Evolutionary conservation across 345 rosid genomes (phyloP).

Genomic region (Eucalyptus globulus): DNA sequence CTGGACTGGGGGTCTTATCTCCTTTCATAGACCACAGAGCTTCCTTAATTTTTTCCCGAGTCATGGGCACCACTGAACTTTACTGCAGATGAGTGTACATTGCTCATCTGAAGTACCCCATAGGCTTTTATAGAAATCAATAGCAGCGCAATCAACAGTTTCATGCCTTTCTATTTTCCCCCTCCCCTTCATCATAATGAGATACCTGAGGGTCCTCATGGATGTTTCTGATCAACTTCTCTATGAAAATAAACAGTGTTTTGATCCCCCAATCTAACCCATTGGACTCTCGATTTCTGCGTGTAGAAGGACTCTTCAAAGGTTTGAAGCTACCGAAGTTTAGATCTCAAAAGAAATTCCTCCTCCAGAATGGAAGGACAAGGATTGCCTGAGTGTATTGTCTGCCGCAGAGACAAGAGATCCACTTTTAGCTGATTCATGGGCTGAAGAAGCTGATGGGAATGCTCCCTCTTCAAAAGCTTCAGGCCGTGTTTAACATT

Average conservation of each 20-base stretch:
- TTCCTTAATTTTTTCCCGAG: not conserved
- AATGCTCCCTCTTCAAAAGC: not conserved
- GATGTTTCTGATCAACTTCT: not conserved
- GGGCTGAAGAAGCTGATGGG: not conserved
- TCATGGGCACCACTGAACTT: not conserved
- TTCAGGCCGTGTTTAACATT: not conserved
- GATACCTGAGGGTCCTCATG: not conserved
- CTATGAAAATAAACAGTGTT: not conserved
- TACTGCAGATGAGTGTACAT: not conserved
- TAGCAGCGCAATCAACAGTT: not conserved
- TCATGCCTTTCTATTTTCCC: not conserved
- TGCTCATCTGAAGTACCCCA: not conserved
- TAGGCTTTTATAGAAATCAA: not conserved
- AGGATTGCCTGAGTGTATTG: not conserved
- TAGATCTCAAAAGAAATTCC: not conserved
- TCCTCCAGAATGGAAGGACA: not conserved
- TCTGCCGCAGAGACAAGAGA: not conserved
- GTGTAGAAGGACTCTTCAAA: not conserved
- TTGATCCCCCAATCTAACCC: not conserved
- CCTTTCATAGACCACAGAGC: not conserved
- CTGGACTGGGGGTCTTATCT: not conserved
- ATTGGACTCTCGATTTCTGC: not conserved
- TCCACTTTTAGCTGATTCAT: not conserved
- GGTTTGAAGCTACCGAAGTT: not conserved
- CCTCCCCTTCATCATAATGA: not conserved